A percentile compares a stretch with the other conserved stretches of the same genome.
phyloP scores from a whole-genome alignment of 805 yeast genomes.

The Peterozyma xylosa region DNA sequence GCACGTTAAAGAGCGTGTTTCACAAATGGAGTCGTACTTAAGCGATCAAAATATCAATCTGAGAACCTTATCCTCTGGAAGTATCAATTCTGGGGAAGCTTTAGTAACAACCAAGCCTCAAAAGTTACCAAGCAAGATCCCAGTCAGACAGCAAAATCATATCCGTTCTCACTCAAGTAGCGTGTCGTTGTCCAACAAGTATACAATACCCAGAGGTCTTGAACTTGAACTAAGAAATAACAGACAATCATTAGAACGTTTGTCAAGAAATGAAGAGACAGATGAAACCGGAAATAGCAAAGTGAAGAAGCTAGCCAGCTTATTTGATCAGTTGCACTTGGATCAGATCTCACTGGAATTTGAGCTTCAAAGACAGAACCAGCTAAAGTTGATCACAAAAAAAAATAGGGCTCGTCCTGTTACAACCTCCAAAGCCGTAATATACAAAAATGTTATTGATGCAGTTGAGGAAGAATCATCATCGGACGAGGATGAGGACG shows the following conservation, averaged over 20 bases:
- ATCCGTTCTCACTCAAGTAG: no score
- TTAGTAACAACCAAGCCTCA: no score
- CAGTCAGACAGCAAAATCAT: no score
- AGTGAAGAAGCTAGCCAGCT: slow-evolving; percentile 60
- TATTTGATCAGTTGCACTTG: slow-evolving; percentile 68
- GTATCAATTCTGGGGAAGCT: no score
- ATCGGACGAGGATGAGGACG: slow-evolving; percentile 22
- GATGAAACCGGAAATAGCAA: slow-evolving; percentile 21
- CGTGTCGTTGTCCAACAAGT: no score
- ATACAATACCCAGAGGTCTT: background rate
- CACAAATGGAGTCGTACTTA: slow-evolving; percentile 12
- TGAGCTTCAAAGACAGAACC: slow-evolving; percentile 77
- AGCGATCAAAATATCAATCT: background rate
- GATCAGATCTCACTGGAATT: slow-evolving; percentile 80
- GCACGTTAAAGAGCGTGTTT: slow-evolving; percentile 7
- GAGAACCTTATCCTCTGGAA: no score
- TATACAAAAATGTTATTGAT: slow-evolving; percentile 81
- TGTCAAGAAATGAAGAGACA: background rate
- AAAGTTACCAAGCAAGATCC: no score
- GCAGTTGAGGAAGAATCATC: slow-evolving; percentile 61
- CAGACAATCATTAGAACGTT: background rate
- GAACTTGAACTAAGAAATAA: slow-evolving; percentile 3
- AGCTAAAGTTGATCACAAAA: slow-evolving; percentile 49
- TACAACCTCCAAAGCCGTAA: slow-evolving; percentile 71
- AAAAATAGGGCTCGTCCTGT: slow-evolving; percentile 66